Evolutionary conservation across 2,329 filamentous ascomycete genomes (phyloP), one percentile per base, ranked within the genome.

Genomic region (Rosellinia necatrix): DNA sequence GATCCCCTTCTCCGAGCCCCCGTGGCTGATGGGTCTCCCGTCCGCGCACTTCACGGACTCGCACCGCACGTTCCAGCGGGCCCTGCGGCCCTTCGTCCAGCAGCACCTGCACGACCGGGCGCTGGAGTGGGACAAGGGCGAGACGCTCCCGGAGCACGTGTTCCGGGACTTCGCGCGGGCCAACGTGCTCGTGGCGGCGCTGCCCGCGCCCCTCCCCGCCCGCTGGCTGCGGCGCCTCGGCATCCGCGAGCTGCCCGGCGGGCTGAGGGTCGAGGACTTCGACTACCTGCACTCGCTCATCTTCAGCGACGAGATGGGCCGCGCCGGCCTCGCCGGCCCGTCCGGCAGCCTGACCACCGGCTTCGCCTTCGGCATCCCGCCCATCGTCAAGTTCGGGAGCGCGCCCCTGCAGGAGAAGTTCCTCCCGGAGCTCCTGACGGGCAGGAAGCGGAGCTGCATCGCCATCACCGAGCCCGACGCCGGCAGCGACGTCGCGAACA

Each of bases 391-490:
- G 66, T 91, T 86, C 67, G 88, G 85, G 8, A 82, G 75, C 65
- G 71, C 74, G 50, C 70, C 81, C 62, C 73, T 91, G 22, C 85
- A 90, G 70, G 83, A 87, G 61, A 77, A 79, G 8, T 86, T 88
- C 61, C 74, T 92, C 6, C 88, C 88, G 0, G 86, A 89, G 47
- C 76, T 91, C 0, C 75, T 92, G 10, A 81, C 79, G 0, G 86
- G 87, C 6, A 80, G 79, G 67, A 90, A 86, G 72, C 77, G 88
- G 37, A 78, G 79, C 12, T 92, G 89, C 66, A 91, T 92, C 62
- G 89, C 89, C 8, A 91, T 92, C 64, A 92, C 89, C 0, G 89
- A 92, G 68, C 89, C 89, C 0, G 84, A 84, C 49, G 88, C 88
- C 0, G 89, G 89, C 0, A 86, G 81, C 49, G 89, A 92, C 68